These are phyloP conservation scores for Isochrysis galbana DNA, from an alignment of 78 protist genomes.

Conservation along the genomic window DNA sequence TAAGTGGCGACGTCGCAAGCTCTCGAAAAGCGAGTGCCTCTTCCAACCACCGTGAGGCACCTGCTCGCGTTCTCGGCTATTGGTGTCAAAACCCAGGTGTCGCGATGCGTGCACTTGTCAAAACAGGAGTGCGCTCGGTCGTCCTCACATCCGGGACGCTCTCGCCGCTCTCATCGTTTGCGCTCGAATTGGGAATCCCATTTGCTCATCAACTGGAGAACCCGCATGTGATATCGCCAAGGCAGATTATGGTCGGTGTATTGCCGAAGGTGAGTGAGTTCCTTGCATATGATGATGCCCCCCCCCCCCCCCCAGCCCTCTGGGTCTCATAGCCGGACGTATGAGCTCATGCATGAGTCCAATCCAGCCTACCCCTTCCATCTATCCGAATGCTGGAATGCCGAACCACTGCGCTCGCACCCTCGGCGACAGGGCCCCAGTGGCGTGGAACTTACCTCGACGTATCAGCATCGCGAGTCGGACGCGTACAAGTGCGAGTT, in stretches of 20 bases:
- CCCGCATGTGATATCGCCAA: slow-evolving; percentile 69
- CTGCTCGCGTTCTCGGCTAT: slow-evolving; percentile 17
- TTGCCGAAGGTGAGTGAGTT: too few species aligned
- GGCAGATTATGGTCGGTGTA: slow-evolving; percentile 36
- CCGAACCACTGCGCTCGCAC: not conserved
- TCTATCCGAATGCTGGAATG: too few species aligned
- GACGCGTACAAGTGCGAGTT: slow-evolving; percentile 68
- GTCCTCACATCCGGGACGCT: slow-evolving; percentile 96
- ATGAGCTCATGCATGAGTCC: too few species aligned
- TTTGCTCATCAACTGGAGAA: slow-evolving; percentile 69
- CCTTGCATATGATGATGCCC: too few species aligned
- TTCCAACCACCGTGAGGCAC: too few species aligned
- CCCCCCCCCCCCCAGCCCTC: slow-evolving; percentile 1
- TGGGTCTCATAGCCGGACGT: too few species aligned
- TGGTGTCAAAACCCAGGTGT: slow-evolving; percentile 55
- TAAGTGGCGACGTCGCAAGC: too few species aligned
- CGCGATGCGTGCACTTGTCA: slow-evolving; percentile 31
- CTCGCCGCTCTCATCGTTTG: slow-evolving; percentile 86
- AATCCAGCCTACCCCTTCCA: too few species aligned
- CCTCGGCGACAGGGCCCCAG: slow-evolving; percentile 38
- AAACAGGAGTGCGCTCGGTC: slow-evolving; percentile 37
- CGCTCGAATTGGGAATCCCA: slow-evolving; percentile 27
- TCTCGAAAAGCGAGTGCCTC: too few species aligned
- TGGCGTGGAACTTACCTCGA: slow-evolving; percentile 46
- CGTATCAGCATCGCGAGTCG: slow-evolving; percentile 45